Base-by-base conservation (phyloP, 2,329 filamentous ascomycete species). In the Trichoderma cornu-damae region DNA sequence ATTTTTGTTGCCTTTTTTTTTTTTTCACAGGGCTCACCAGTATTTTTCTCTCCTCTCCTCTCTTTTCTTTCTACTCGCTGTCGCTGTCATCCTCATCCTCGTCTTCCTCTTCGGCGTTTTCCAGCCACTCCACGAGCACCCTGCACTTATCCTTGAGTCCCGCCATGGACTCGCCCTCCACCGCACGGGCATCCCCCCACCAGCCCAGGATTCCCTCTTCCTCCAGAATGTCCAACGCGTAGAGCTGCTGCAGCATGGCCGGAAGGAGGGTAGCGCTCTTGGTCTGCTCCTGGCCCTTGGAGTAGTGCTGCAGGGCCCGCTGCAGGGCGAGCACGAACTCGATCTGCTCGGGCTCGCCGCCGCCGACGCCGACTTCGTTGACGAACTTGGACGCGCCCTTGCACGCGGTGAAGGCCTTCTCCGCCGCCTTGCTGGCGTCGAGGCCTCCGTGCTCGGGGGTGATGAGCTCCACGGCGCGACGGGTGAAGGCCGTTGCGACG, bases 191-290 rank as follows among this genome's bases (percentile, higher is more conserved):
- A 69, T 96, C 87, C 18, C 78, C 82, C 92, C 92, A 97, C 94
- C 94, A 99, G 47, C 82, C 81, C 65, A 93, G 75, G 63, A 96
- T 89, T 0, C 88, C 91, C 40, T 96, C 92, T 67, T 96, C 90
- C 69, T 96, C 90, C 1, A 96, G 74, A 14, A 96, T 80, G 63
- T 97, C 94, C 48, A 88, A 73, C 63, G 88, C 84, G 69, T 96
- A 95, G 51, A 97, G 77, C 71, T 91, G 89, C 74, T 95, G 94
- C 63, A 90, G 82, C 64, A 90, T 77, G 37, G 86, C 89, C 3
- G 92, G 80, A 32, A 97, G 79, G 8, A 96, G 80, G 72, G 67
- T 87, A 11, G 81, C 80, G 3, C 76, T 74, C 58, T 73, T 75
- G 22, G 68, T 65, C 24, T 71, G 63, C 57, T 82, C 79, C 35